Evolutionary conservation across 2,329 filamentous ascomycete genomes (phyloP).

Genomic region (Harringtonia lauricola): DNA sequence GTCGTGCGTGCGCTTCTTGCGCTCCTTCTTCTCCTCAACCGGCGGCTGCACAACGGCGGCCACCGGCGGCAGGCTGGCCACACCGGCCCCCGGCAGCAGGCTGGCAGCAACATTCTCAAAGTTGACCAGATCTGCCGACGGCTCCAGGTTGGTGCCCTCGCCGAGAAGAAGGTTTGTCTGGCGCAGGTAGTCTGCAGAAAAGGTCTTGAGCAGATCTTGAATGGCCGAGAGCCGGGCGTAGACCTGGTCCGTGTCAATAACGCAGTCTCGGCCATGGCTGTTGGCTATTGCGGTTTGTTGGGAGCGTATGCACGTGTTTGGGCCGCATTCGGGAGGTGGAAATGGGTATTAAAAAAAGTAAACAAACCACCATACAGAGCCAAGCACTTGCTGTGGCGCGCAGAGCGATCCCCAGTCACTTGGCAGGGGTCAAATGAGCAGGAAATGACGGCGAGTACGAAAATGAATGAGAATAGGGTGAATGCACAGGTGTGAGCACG

Average conservation of each 20-base stretch:
- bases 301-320: too few relatives aligned
- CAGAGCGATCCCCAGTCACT: too few relatives aligned
- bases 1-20: slow-evolving; percentile 78
- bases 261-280: too few relatives aligned
- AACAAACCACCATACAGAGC: too few relatives aligned
- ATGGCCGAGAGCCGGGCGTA: slow-evolving; percentile 69
- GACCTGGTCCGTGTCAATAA: slow-evolving; percentile 44
- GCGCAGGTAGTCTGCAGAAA: slow-evolving; percentile 75
- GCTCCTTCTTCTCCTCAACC: slow-evolving; percentile 69
- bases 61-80: slow-evolving; percentile 19
- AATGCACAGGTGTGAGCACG: too few relatives aligned
- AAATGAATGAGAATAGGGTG: too few relatives aligned
- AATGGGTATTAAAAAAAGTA: too few relatives aligned
- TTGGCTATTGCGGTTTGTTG: background rate
- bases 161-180: slow-evolving; percentile 78
- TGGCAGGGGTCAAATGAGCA: too few relatives aligned
- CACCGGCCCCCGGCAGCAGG: slow-evolving; percentile 27
- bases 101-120: slow-evolving; percentile 39
- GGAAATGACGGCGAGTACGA: too few relatives aligned
- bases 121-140: slow-evolving; percentile 34
- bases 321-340: too few relatives aligned
- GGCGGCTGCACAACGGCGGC: slow-evolving; percentile 26
- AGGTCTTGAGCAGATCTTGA: slow-evolving; percentile 65
- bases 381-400: too few relatives aligned
- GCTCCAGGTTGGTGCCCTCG: slow-evolving; percentile 42